Evolutionary conservation across 495 filamentous ascomycete species (phyloP).

Genomic region (Pyrenopolyporus hunteri): DNA sequence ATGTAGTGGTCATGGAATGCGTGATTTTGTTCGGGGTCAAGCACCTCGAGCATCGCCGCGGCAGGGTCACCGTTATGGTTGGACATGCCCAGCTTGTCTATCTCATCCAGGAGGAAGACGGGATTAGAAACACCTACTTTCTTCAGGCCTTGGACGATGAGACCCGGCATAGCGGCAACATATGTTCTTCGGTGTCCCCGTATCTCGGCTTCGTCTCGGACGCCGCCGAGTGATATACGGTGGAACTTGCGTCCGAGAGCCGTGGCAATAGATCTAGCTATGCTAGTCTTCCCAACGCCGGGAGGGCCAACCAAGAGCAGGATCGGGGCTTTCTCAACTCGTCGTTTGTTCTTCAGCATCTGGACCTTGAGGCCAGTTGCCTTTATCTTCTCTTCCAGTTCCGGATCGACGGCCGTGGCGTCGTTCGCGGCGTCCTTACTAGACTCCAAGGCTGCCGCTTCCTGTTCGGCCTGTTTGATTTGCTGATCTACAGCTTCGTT

Average conservation of each 20-base stretch:
- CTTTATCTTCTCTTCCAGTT: slow-evolving; percentile 50
- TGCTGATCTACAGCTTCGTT: slow-evolving; percentile 80
- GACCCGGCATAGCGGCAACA: slow-evolving; percentile 96
- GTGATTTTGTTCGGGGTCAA: slow-evolving; percentile 97
- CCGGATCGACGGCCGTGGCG: slow-evolving; percentile 35
- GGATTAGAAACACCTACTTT: slow-evolving; percentile 97
- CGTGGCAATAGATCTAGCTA: slow-evolving; percentile 91
- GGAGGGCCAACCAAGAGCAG: slow-evolving; percentile 92
- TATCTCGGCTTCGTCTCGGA: slow-evolving; percentile 96
- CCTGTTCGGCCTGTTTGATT: slow-evolving; percentile 69
- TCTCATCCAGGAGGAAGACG: slow-evolving; percentile 96
- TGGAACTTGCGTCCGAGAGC: slow-evolving; percentile 96
- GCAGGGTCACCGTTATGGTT: slow-evolving; percentile 97
- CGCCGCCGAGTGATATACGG: slow-evolving; percentile 94
- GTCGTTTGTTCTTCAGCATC: slow-evolving; percentile 71
- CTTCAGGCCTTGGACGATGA: slow-evolving; percentile 92
- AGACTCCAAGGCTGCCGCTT: slow-evolving; percentile 55
- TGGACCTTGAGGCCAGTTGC: slow-evolving; percentile 66
- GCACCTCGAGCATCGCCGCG: slow-evolving; percentile 98
- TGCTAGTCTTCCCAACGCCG: slow-evolving; percentile 93
- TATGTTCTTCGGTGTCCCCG: slow-evolving; percentile 95
- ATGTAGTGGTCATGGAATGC: slow-evolving; percentile 96
- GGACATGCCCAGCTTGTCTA: slow-evolving; percentile 93
- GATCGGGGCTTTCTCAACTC: slow-evolving; percentile 95
- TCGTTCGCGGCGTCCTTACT: slow-evolving; percentile 43